A percentile compares a stretch with the other conserved stretches of the same genome.
Evolutionary conservation across 2,329 filamentous ascomycete genomes (phyloP).

Genomic region (Incumbomyces delicatus): DNA sequence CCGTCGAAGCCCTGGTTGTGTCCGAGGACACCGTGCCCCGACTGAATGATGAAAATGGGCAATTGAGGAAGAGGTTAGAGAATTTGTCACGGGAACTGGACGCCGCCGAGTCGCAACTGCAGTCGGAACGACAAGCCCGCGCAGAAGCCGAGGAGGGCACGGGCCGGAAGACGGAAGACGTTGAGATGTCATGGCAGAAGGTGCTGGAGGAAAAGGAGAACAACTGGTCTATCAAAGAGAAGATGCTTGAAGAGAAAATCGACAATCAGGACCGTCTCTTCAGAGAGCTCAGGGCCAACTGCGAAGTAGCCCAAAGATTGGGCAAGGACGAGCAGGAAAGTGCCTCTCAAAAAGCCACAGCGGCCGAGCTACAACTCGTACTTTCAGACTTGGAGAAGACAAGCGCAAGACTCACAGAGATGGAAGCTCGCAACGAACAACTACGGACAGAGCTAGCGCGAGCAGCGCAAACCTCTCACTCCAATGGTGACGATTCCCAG

Average conservation of each 20-base stretch:
- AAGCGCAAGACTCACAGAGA: slow-evolving; percentile 73
- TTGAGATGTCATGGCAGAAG: slow-evolving; percentile 80
- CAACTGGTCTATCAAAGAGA: slow-evolving; percentile 94
- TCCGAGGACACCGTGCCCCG: slow-evolving; percentile 89
- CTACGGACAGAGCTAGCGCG: slow-evolving; percentile 83
- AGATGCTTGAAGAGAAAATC: slow-evolving; percentile 79
- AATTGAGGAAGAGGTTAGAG: slow-evolving; percentile 68
- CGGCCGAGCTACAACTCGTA: slow-evolving; percentile 87
- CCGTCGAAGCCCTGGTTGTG: slow-evolving; percentile 83
- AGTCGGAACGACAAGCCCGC: slow-evolving; percentile 63
- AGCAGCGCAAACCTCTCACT: slow-evolving; percentile 59
- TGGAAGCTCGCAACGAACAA: slow-evolving; percentile 91
- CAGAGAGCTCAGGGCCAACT: slow-evolving; percentile 92
- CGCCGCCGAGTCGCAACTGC: slow-evolving; percentile 68
- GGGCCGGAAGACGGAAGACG: slow-evolving; percentile 73
- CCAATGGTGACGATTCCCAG: slow-evolving; percentile 66
- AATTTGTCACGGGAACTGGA: slow-evolving; percentile 73
- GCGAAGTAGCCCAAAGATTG: slow-evolving; percentile 87
- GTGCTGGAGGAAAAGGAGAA: slow-evolving; percentile 88
- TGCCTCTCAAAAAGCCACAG: slow-evolving; percentile 58
- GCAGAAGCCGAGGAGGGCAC: slow-evolving; percentile 67
- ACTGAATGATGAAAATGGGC: slow-evolving; percentile 76
- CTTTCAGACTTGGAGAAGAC: slow-evolving; percentile 85
- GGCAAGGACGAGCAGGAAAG: slow-evolving; percentile 51
- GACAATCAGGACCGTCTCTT: slow-evolving; percentile 87